Conservation (phyloP, 2,329 filamentous ascomycete species). For the Trichoderma sp. region DNA sequence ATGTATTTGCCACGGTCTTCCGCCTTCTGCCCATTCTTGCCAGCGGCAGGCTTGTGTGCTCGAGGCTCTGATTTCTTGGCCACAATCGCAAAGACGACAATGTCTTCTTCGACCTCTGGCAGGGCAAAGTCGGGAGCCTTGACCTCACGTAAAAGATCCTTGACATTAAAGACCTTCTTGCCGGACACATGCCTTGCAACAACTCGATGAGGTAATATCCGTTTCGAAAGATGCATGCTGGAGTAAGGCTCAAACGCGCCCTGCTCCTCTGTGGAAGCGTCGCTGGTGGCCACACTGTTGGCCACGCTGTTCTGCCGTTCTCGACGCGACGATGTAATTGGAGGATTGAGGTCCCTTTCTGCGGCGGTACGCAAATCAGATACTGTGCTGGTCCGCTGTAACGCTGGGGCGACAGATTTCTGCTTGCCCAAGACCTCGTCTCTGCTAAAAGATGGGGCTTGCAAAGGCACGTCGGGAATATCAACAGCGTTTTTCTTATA, state of each 20-base stretch:
- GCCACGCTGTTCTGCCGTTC: conserved; percentile 24
- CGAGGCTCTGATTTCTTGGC: conserved; percentile 85
- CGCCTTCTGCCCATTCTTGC: conserved; percentile 47
- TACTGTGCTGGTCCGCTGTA: conserved; percentile 48
- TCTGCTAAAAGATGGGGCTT: conserved; percentile 59
- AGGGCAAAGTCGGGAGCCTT: conserved; percentile 81
- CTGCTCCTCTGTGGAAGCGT: conserved; percentile 30
- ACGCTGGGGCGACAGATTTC: conserved; percentile 30
- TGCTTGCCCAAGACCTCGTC: conserved; percentile 57
- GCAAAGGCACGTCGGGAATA: conserved; percentile 50
- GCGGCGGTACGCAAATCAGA: conserved; percentile 33
- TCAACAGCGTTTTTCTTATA: conserved; percentile 61
- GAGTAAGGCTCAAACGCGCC: conserved; percentile 84
- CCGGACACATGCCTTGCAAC: conserved; percentile 75
- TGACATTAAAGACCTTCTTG: conserved; percentile 76
- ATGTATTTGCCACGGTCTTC: conserved; percentile 82
- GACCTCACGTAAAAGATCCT: conserved; percentile 77
- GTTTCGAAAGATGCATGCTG: conserved; percentile 76
- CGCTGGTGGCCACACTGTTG: conserved; percentile 26
- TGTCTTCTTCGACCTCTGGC: conserved; percentile 81
- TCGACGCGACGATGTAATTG: neutral
- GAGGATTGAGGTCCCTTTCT: conserved; percentile 23
- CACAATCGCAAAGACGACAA: conserved; percentile 85
- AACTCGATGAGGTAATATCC: conserved; percentile 78
- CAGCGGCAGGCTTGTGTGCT: conserved; percentile 51